phyloP scores from a whole-genome alignment of 768 basidiomycete species.

The Gautieria morchelliformis region DNA sequence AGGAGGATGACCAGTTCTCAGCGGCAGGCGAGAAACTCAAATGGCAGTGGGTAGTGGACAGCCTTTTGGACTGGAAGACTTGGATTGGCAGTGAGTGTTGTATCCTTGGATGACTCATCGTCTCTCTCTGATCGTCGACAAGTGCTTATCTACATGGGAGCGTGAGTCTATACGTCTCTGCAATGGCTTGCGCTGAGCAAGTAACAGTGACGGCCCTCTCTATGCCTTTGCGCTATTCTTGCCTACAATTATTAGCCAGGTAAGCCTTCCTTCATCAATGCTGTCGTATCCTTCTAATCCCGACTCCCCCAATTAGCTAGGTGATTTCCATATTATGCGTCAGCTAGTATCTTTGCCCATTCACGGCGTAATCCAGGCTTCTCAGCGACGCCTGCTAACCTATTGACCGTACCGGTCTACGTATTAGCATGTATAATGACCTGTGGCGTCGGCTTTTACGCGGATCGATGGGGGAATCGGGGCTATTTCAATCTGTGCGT shows the following conservation, averaged over 20 bases:
- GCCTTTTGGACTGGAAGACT: constrained; percentile 63
- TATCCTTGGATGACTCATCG: neutral
- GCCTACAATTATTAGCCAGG: constrained; percentile 68
- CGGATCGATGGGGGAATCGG: constrained; percentile 51
- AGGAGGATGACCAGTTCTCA: constrained; percentile 55
- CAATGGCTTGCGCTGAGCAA: constrained; percentile 5
- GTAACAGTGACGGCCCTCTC: constrained; percentile 44
- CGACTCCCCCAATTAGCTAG: neutral
- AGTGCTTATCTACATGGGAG: constrained; percentile 54
- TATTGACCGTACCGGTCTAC: constrained; percentile 73
- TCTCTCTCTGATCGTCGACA: neutral
- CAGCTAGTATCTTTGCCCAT: neutral
- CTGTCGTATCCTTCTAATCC: constrained; percentile 1
- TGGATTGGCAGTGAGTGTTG: constrained; percentile 50
- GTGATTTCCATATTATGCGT: neutral
- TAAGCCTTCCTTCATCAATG: constrained; percentile 19
- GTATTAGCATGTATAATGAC: constrained; percentile 58
- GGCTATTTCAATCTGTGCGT: constrained; percentile 57
- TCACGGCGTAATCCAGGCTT: constrained; percentile 33
- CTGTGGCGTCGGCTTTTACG: constrained; percentile 50
- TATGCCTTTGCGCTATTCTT: constrained; percentile 75
- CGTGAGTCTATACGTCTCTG: constrained; percentile 28
- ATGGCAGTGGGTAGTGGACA: constrained; percentile 46
- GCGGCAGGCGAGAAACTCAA: constrained; percentile 51
- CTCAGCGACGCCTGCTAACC: constrained; percentile 59